Conservation (phyloP, 73 alveolate species). For the Stentor roeselii region DNA sequence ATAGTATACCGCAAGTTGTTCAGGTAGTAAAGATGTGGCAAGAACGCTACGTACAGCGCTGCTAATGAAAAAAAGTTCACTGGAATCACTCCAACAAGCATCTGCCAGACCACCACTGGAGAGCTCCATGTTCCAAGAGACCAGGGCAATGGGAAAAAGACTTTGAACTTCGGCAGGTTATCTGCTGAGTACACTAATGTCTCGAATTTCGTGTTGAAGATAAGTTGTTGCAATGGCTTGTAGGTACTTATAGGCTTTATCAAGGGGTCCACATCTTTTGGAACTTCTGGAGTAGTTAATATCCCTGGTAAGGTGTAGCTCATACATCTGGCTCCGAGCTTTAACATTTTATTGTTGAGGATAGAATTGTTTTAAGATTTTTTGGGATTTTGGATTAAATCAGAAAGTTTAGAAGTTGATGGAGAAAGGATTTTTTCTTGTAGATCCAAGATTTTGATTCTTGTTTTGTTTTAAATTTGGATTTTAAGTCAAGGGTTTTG, state of each 20-base stretch:
- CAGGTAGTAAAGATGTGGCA: conserved; percentile 11
- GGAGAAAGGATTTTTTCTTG: too few species aligned
- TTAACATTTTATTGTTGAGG: too few species aligned
- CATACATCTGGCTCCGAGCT: too few species aligned
- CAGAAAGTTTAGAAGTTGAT: too few species aligned
- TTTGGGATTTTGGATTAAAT: too few species aligned
- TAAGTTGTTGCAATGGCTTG: not conserved
- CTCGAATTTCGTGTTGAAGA: not conserved
- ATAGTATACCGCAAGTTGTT: not conserved
- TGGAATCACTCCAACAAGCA: not conserved
- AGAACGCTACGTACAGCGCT: not conserved
- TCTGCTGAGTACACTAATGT: not conserved
- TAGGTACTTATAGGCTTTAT: not conserved
- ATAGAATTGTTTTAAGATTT: too few species aligned
- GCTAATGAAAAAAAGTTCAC: too few species aligned
- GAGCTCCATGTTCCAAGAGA: not conserved
- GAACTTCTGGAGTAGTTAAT: not conserved
- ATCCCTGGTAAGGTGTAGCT: not conserved
- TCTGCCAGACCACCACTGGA: not conserved
- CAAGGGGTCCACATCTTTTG: not conserved
- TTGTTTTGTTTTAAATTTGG: too few species aligned
- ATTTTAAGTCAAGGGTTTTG: too few species aligned
- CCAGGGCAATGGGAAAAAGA: conserved; percentile 23
- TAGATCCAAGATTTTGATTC: too few species aligned
- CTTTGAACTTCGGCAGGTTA: not conserved